Evolutionary conservation across 805 yeast genomes (phyloP), one percentile per base, ranked within the genome.

Genomic region (Starmerella stigmatis): DNA sequence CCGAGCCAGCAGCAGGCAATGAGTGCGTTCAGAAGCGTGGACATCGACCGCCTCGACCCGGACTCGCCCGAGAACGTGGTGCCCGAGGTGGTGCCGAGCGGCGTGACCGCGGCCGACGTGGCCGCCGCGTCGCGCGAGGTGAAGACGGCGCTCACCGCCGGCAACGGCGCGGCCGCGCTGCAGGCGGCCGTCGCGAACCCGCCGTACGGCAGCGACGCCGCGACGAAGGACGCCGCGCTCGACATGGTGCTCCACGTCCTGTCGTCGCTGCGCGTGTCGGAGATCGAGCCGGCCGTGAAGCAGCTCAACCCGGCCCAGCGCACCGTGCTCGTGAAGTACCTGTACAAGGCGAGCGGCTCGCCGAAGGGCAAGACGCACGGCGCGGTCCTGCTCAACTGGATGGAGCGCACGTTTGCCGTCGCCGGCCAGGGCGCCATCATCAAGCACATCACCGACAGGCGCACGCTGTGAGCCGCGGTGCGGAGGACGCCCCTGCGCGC

Each of bases 341-440:
- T 92, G 44, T 92, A 88, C 65, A 81, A 79, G 58, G 86, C 86
- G 25, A 86, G 92, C 94, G 68, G 78, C 36, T 66, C 79, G 10
- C 73, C 79, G 25, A 78, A 58, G 42, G 63, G 66, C 23, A 65
- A 64, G 45, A 88, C 92, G 10, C 86, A 80, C 52, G 94, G 96
- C 16, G 94, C 94, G 38, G 71, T 80, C 38, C 64, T 92, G 55
- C 74, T 92, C 56, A 76, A 81, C 26, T 92, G 98, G 98, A 85
- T 81, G 60, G 96, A 89, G 55, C 86, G 86, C 65, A 75, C 89
- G 16, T 79, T 85, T 29, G 94, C 81, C 50, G 67, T 75, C 17
- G 76, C 88, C 13, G 97, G 97, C 16, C 79, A 81, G 60, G 95
- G 94, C 11, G 83, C 94, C 34, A 79, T 92, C 55, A 83, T 83